Base-by-base conservation (phyloP, 306 rosid species). In the Trichosanthes truncata region DNA sequence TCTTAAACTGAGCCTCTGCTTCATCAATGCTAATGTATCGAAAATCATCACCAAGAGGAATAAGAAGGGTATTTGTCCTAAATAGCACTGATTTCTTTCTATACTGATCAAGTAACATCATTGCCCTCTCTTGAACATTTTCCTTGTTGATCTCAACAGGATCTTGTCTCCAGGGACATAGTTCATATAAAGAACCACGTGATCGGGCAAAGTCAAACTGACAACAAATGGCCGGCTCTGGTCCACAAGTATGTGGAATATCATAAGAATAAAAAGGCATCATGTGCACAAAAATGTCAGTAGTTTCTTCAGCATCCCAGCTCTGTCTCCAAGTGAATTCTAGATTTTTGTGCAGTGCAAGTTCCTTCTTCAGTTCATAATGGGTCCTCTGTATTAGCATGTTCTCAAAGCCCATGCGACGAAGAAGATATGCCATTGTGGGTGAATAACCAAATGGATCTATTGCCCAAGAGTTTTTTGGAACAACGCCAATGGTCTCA, bases 401-500 rank as follows among this genome's bases (percentile, higher is more conserved):
- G 87, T 95, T 95, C 74, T 93, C 97, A 21, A 95, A 95, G 78
- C 99, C 99, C 99, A 95, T 95, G n/a, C 99, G 93, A 21, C 99
- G 97, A 29, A 95, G 91, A 84, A 95, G 94, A 87, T 95, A 95
- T 48, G 99, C 97, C 99, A 95, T 95, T 74, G 99, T 95, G 71
- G 99, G 89, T 7, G 99, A 95, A 86, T 95, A 95, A 78, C 99
- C 99, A 85, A 95, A 95, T 78, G 99, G 99, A 90, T 95, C 99
- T 74, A 95, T 95, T 48, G 99, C 96, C 99, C 99, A 95, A 76
- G 97, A 89, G 88, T 95, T 95, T 86, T 90, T 95, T 2, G 99
- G 99, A 89, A 93, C 83, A 71, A 90, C 84, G 9, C 99, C 99
- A 73, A 95, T 76, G n/a, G 92, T 91, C 80, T 95, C 97, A 23